Evolutionary conservation across 305 asterid species (phyloP).

Genomic region (Salvia sclarea): DNA sequence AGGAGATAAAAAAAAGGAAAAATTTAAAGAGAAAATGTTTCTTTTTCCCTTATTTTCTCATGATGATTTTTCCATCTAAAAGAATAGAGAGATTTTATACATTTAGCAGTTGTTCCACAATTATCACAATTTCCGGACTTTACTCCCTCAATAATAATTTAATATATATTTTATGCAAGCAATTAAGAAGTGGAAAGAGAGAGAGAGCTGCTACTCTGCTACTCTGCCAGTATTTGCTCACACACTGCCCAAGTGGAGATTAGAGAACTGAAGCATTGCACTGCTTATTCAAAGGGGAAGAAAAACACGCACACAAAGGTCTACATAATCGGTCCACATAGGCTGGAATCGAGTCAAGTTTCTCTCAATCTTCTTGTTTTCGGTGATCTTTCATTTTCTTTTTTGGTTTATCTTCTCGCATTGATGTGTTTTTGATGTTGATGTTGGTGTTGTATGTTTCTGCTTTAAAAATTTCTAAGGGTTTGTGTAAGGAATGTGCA

Average conservation of each 20-base stretch:
- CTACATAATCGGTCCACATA: not conserved
- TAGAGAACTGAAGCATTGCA: not conserved
- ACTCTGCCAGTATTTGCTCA: not conserved
- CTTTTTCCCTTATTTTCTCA: no score
- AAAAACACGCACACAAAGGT: not conserved
- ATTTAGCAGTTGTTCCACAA: not conserved
- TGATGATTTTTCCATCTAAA: no score
- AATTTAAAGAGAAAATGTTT: no score
- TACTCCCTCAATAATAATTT: not conserved
- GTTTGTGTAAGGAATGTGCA: slow-evolving; percentile 9
- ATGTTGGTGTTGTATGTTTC: slow-evolving; percentile 12
- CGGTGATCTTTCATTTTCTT: not conserved
- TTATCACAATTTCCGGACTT: not conserved
- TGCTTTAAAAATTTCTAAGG: slow-evolving; percentile 1
- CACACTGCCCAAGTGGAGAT: not conserved
- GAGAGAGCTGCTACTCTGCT: not conserved
- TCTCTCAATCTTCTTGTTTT: slow-evolving; percentile 3
- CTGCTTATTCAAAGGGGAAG: not conserved
- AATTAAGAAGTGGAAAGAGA: not conserved
- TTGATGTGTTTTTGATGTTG: slow-evolving; percentile 13
- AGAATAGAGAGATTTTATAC: no score
- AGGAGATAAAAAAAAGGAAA: no score
- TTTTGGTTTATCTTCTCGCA: not conserved
- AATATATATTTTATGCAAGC: not conserved
- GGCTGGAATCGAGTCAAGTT: slow-evolving; percentile 9